Evolutionary conservation across 1,284 basidiomycete species (phyloP), one percentile per base, ranked within the genome.

Genomic region (Naganishia liquefaciens): DNA sequence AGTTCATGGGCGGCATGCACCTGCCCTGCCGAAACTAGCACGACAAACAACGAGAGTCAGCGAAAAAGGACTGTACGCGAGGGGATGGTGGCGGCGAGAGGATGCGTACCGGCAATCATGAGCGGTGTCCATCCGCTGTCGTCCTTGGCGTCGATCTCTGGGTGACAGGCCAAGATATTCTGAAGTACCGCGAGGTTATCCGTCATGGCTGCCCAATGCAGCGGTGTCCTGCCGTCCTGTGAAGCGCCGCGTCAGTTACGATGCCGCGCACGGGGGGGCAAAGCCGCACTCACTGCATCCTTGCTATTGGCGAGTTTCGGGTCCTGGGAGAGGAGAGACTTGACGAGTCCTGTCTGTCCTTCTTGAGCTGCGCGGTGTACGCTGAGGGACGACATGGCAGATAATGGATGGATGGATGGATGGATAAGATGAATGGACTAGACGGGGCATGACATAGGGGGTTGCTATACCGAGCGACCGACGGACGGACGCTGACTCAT

Each of bases 201-300:
- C 11, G 86, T 86, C 3, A 89, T 88, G 11, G 91, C 87, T 62
- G 91, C 90, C 90, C 91, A 93, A 74, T 96, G 93, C 13, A 96
- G 80, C 3, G 92, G 85, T 1, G 93, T 93, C 33, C 93, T 82
- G n/a, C 85, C 88, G 76, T 95, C 93, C 91, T 94, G n/a, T n/a
- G n/a, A 37, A 7, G 52, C 2, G n/a, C 21, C 13, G 4, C 3
- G 33, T 37, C 33, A 37, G 33, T 10, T 37, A 13, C 6, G 6
- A 5, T 37, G 33, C 3, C 6, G 4, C n/a, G n/a, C n/a, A n/a
- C n/a, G n/a, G n/a, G n/a, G n/a, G n/a, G n/a, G n/a, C n/a, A n/a
- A n/a, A n/a, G n/a, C n/a, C n/a, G n/a, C n/a, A 73, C 83, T 65
- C 76, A 91, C 90, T 67, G 76, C 83, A 76, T 94, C 91, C 15